Percentiles rank a stretch among this genome's conserved stretches.
Conservation (phyloP, 257 asterid species). For the Solanum bulbocastanum region DNA sequence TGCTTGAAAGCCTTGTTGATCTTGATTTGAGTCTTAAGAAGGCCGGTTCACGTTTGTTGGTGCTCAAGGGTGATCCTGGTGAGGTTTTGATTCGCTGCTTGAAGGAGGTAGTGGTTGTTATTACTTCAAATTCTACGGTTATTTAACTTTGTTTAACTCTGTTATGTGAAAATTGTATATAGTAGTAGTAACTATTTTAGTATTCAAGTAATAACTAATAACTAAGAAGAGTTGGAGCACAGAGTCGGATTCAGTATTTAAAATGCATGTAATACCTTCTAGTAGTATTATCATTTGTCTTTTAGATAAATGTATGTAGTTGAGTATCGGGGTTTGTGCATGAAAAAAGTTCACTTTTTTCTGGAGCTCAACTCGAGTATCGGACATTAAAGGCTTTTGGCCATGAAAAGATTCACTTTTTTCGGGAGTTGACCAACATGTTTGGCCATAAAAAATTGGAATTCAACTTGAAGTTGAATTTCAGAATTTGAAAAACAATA, state of each 20-base stretch:
- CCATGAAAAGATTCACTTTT: background rate
- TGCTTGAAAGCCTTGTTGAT: constrained; percentile 74
- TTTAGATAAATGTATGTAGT: background rate
- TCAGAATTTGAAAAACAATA: background rate
- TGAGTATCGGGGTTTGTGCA: background rate
- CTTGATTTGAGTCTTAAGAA: constrained; percentile 56
- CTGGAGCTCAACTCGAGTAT: background rate
- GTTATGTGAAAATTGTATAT: background rate
- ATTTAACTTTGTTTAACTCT: background rate
- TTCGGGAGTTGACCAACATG: background rate
- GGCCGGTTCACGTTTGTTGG: constrained; percentile 73
- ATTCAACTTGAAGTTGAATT: no score
- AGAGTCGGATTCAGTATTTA: background rate
- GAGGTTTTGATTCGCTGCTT: constrained; percentile 61
- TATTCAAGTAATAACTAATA: background rate
- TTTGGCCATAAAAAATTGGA: background rate
- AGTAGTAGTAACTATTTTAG: background rate
- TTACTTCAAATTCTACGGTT: background rate
- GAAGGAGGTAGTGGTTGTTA: constrained; percentile 38
- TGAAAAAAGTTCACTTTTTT: background rate
- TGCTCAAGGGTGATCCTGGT: constrained; percentile 79
- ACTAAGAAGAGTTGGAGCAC: background rate
- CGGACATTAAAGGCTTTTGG: background rate
- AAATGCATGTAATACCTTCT: no score
- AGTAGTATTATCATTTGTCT: background rate